phyloP scores from a whole-genome alignment of 225 moss, liverwort and hornwort species.

The Marchantia paleacea region DNA sequence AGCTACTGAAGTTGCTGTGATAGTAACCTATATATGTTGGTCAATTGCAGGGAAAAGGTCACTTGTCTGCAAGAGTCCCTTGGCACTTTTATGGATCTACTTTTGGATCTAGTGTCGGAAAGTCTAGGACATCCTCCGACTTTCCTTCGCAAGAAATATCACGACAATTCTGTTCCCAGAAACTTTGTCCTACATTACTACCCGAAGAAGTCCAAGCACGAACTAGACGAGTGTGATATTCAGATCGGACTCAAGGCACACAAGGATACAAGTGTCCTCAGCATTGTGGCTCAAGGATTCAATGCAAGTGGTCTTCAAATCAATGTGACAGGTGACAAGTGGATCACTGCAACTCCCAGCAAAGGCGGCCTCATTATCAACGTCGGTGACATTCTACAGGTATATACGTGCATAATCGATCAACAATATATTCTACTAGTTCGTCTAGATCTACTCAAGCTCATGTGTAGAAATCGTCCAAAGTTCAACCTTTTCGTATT shows the following conservation, averaged over 20 bases:
- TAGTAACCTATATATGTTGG: no score
- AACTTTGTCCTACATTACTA: conserved; percentile 27
- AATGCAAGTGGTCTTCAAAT: conserved; percentile 24
- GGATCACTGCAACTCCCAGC: conserved; percentile 23
- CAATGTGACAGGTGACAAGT: conserved; percentile 22
- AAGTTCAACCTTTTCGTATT: no score
- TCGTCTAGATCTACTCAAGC: no score
- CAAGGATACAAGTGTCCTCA: conserved; percentile 29
- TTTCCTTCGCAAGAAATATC: conserved; percentile 19
- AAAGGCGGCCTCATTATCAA: conserved; percentile 27
- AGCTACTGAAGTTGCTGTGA: no score
- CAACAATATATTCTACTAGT: no score
- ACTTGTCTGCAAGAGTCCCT: no score
- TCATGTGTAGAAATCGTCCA: no score
- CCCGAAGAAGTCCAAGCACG: no score
- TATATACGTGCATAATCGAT: no score
- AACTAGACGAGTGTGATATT: neutral
- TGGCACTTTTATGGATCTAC: no score
- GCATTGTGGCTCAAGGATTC: conserved; percentile 23
- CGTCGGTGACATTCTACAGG: no score
- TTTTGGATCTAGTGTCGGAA: conserved; percentile 34
- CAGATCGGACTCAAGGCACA: conserved; percentile 12
- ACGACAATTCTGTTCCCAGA: conserved; percentile 24
- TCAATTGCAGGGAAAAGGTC: neutral
- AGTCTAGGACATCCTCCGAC: conserved; percentile 25